Base-by-base conservation (phyloP, 148 eudicot genomes). In the Linanthus parryae region DNA sequence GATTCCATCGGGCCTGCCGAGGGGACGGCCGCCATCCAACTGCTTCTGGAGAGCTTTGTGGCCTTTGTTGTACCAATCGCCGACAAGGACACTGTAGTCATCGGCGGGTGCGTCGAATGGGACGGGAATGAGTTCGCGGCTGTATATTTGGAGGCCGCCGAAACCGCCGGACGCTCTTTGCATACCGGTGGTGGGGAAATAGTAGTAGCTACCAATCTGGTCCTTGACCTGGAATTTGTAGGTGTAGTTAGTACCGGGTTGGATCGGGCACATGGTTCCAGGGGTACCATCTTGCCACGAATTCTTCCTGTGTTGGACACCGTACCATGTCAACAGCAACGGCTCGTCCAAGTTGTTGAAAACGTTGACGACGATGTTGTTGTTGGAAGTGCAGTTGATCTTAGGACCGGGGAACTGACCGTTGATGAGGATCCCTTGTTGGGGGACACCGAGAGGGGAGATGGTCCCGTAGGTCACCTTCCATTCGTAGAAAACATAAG, bases 21-120 rank as follows among this genome's bases (percentile, higher is more conserved):
- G 49, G 26, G 84, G 12, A 11, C 61, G 55, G 2, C 94, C 94
- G 0, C 48, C 48, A 16, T 85, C 85, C 0, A 85, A 73, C 2
- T 44, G 35, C 47, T 56, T 68, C 44, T 46, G 71, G 2, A 85
- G 53, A 4, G 56, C 68, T 1, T 54, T 44, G 52, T 81, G 88
- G 75, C 62, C 56, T 34, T 69, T 65, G 12, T 23, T 54, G 56
- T 73, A 81, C 94, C 88, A 85, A 50, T 85, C 94, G 0, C 88
- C 88, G 1, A 78, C 55, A 35, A 81, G 31, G 42, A 85, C 72
- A 0, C 69, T 59, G 68, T 56, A 85, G 31, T 85, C 94, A 0
- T 66, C 85, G n/a, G 65, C 88, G 0, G 88, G 94, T 14, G 7
- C 28, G 0, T 48, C 70, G n/a, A 71, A 85, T 0, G 88, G 94